Evolutionary conservation across 1,284 basidiomycete species (phyloP).

Genomic region (Melampsora americana): DNA sequence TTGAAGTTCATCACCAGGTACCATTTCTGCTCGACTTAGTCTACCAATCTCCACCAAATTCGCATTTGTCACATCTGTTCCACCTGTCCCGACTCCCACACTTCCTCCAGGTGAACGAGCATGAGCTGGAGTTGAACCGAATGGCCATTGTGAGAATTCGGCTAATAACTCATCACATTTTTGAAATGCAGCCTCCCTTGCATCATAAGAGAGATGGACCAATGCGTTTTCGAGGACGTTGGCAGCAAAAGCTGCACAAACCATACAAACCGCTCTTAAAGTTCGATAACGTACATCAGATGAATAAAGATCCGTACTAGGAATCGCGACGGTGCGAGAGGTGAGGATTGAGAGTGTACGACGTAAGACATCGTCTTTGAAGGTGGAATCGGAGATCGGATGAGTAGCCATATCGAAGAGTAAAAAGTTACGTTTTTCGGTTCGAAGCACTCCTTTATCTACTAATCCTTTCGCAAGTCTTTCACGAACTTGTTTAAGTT

Average conservation of each 20-base stretch:
- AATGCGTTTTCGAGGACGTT: constrained; percentile 93
- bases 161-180: constrained; percentile 85
- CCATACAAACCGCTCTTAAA: constrained; percentile 74
- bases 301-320: constrained; percentile 64
- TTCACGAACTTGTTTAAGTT: constrained; percentile 93
- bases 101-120: constrained; percentile 51
- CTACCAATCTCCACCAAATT: constrained; percentile 73
- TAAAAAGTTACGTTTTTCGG: constrained; percentile 92
- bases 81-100: constrained; percentile 53
- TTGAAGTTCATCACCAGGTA: constrained; percentile 63
- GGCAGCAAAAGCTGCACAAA: constrained; percentile 81
- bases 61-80: constrained; percentile 57
- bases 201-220: constrained; percentile 78
- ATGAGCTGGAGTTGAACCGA: constrained; percentile 60
- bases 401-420: constrained; percentile 99
- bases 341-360: constrained; percentile 75
- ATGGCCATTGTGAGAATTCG: constrained; percentile 86
- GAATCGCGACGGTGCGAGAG: constrained; percentile 72
- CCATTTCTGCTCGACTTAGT: constrained; percentile 64
- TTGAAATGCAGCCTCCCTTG: constrained; percentile 81
- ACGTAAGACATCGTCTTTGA: constrained; percentile 76
- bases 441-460: constrained; percentile 93
- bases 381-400: constrained; percentile 83
- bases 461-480: constrained; percentile 93
- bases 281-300: constrained; percentile 74